These are phyloP conservation scores for Aspergillaceae sp. DNA, from an alignment of 2,329 filamentous ascomycete genomes.

Conservation along the genomic window DNA sequence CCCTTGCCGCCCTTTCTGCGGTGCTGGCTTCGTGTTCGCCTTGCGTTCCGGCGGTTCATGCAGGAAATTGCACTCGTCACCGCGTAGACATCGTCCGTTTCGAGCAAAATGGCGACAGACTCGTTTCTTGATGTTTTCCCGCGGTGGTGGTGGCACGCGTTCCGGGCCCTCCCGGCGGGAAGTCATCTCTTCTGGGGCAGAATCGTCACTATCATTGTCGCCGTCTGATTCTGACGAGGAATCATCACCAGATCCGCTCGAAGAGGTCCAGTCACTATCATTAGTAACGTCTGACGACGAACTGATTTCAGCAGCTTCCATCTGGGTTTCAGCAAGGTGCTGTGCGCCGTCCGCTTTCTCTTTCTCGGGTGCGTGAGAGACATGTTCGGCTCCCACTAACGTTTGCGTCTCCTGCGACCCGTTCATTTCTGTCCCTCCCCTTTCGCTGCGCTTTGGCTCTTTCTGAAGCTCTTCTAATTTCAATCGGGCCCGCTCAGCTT, in stretches of 20 bases:
- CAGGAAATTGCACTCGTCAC: slow-evolving; percentile 34
- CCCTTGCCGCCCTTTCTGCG: slow-evolving; percentile 28
- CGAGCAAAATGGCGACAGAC: slow-evolving; percentile 35
- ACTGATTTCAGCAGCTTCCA: slow-evolving; percentile 4
- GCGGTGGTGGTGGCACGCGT: slow-evolving; percentile 30
- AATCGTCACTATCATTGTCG: slow-evolving; percentile 14
- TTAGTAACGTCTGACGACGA: slow-evolving; percentile 10
- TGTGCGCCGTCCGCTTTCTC: no score
- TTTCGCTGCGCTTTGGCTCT: no score
- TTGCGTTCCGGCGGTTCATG: slow-evolving; percentile 30
- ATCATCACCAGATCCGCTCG: slow-evolving; percentile 23
- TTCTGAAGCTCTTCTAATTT: slow-evolving; percentile 22
- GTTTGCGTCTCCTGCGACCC: slow-evolving; percentile 1
- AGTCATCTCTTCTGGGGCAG: slow-evolving; percentile 35
- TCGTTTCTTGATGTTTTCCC: slow-evolving; percentile 22
- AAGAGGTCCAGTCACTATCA: slow-evolving; percentile 32
- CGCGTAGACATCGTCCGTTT: slow-evolving; percentile 34
- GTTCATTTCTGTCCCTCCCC: slow-evolving; percentile 12
- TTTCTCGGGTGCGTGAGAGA: neutral
- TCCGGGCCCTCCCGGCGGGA: slow-evolving; percentile 34
- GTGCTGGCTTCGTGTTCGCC: slow-evolving; percentile 17
- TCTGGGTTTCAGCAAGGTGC: neutral
- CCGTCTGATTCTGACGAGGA: slow-evolving; percentile 18
- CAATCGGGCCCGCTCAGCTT: slow-evolving; percentile 31
- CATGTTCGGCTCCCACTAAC: neutral